Evolutionary conservation across 257 asterid species (phyloP).

Genomic region (Solanum appendiculatum): DNA sequence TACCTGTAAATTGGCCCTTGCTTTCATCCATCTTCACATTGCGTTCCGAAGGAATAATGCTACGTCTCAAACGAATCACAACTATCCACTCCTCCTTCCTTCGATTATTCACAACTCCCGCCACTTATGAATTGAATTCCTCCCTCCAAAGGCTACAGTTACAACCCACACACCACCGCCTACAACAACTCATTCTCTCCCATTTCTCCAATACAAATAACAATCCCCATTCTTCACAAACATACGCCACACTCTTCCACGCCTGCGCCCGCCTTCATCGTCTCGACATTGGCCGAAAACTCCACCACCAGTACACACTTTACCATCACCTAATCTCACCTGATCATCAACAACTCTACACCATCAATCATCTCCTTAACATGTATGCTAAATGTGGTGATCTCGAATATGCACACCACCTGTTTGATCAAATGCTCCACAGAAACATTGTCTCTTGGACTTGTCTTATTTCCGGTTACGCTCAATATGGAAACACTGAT

Average conservation of each 20-base stretch:
- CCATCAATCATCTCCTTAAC: conserved; percentile 40
- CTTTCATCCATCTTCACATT: background rate
- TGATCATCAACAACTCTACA: conserved; percentile 21
- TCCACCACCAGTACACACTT: conserved; percentile 18
- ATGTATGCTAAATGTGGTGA: conserved; percentile 45
- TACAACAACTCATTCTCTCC: conserved; percentile 8
- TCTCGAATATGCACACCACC: conserved; percentile 31
- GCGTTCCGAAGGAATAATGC: background rate
- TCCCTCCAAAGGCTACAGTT: conserved; percentile 6
- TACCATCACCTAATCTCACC: background rate
- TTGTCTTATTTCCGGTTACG: conserved; percentile 56
- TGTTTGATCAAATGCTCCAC: conserved; percentile 50
- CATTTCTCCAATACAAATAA: background rate
- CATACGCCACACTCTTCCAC: conserved; percentile 25
- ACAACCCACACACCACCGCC: conserved; percentile 9
- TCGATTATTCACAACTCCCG: conserved; percentile 8
- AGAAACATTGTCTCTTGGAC: conserved; percentile 73
- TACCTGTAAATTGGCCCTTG: too few relatives aligned
- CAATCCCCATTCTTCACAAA: background rate
- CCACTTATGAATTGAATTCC: background rate
- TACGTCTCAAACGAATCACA: background rate
- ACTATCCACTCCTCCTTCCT: background rate
- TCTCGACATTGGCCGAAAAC: conserved; percentile 11
- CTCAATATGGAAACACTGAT: conserved; percentile 35
- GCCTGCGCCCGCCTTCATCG: conserved; percentile 17